These are phyloP conservation scores for Rhodofomes roseus DNA, from an alignment of 1,284 basidiomycete genomes.

Conservation along the genomic window DNA sequence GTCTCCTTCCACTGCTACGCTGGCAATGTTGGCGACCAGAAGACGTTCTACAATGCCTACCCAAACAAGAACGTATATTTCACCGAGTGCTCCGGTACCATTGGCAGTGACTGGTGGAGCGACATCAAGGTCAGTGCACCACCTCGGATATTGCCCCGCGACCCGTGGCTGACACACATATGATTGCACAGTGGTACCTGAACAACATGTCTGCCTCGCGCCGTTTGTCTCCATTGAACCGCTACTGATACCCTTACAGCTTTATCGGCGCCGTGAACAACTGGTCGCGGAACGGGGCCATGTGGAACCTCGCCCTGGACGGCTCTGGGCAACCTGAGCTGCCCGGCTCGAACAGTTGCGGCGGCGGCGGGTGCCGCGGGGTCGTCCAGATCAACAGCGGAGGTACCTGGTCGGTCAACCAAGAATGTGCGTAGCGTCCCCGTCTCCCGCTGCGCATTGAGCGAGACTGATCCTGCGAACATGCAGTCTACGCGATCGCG, in stretches of 20 bases:
- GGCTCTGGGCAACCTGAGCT: conserved; percentile 57
- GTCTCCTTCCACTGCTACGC: conserved; percentile 50
- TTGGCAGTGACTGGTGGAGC: conserved; percentile 70
- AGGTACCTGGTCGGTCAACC: conserved; percentile 60
- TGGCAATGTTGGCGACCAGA: conserved; percentile 38
- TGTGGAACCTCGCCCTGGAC: conserved; percentile 73
- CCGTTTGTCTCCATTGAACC: neutral
- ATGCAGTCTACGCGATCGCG: conserved; percentile 66
- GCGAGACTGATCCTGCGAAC: neutral
- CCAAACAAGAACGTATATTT: conserved; percentile 49
- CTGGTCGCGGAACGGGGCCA: conserved; percentile 48
- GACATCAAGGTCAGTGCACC: conserved; percentile 58
- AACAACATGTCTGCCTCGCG: neutral
- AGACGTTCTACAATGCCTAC: conserved; percentile 40
- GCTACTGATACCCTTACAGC: conserved; percentile 14
- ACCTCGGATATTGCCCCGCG: conserved; percentile 4
- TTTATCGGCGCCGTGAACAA: conserved; percentile 44
- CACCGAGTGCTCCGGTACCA: conserved; percentile 46
- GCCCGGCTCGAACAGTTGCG: conserved; percentile 60
- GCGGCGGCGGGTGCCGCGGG: conserved; percentile 54
- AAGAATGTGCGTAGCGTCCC: conserved; percentile 52
- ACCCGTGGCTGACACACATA: conserved; percentile 9
- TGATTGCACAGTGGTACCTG: neutral
- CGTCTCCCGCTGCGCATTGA: neutral
- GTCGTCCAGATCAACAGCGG: conserved; percentile 62